Evolutionary conservation across 805 yeast genomes (phyloP).

Genomic region (Sungouiella blattae): DNA sequence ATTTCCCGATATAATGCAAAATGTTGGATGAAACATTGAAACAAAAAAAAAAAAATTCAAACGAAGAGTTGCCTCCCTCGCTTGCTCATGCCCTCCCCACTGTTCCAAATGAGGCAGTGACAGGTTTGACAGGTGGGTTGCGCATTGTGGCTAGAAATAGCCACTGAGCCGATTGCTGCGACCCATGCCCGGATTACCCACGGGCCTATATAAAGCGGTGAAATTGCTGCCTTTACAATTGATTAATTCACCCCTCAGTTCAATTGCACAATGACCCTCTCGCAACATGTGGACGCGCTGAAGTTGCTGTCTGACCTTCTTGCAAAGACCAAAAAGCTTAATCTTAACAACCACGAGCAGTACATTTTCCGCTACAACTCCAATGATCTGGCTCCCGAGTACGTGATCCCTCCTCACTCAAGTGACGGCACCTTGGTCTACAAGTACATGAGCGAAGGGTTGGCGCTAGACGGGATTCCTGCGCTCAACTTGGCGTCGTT

Average conservation of each 20-base stretch:
- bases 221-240: neutral
- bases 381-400: constrained; percentile 47
- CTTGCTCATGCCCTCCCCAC: too few relatives aligned
- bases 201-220: constrained; percentile 1
- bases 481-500: constrained; percentile 83
- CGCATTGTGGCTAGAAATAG: too few relatives aligned
- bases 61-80: too few relatives aligned
- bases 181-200: too few relatives aligned
- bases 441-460: constrained; percentile 64
- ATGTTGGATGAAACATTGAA: too few relatives aligned
- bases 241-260: too few relatives aligned
- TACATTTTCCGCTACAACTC: constrained; percentile 30
- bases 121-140: too few relatives aligned
- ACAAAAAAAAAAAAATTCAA: too few relatives aligned
- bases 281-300: constrained; percentile 45
- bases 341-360: constrained; percentile 24
- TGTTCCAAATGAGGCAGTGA: too few relatives aligned
- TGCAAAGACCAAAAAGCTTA: constrained; percentile 16
- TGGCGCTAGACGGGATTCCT: constrained; percentile 81
- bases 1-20: too few relatives aligned
- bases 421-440: constrained; percentile 52
- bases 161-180: too few relatives aligned
- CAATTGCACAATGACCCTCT: constrained; percentile 36
- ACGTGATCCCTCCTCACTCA: constrained; percentile 57
- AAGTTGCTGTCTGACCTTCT: constrained; percentile 28